Conservation (phyloP, 208 protist species). For the Wallacemonas sp. region DNA sequence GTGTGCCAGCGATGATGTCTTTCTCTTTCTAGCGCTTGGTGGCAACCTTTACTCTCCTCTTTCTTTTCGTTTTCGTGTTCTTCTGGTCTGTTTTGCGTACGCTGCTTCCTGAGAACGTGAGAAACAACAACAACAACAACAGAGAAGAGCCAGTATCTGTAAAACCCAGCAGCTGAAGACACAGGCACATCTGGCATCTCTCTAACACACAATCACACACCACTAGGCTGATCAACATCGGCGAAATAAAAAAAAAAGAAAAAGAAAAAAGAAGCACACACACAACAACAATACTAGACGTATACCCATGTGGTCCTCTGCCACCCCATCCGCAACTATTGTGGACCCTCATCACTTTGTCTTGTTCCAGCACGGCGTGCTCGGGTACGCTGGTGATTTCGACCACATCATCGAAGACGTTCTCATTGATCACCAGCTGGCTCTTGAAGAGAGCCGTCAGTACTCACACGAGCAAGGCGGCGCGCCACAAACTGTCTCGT, state of each 20-base stretch:
- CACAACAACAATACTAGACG: no score
- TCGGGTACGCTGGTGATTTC: slow-evolving; percentile 48
- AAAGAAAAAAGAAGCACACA: neutral
- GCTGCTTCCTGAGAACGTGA: neutral
- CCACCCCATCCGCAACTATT: slow-evolving; percentile 11
- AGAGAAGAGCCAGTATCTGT: no score
- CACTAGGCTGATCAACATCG: no score
- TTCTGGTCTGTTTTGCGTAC: no score
- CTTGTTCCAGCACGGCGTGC: slow-evolving; percentile 67
- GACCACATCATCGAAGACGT: slow-evolving; percentile 34
- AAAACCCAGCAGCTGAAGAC: no score
- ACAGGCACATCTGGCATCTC: no score
- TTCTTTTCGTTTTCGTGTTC: neutral
- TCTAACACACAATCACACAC: no score
- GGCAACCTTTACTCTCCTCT: neutral
- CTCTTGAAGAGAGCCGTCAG: slow-evolving; percentile 20
- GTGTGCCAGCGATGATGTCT: neutral
- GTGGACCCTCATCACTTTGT: slow-evolving; percentile 61
- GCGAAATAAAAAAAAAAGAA: slow-evolving; percentile 18
- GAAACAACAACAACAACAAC: neutral
- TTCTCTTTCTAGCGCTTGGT: no score
- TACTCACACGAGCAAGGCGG: neutral
- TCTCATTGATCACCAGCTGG: slow-evolving; percentile 31
- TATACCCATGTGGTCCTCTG: neutral
- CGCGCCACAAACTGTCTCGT: neutral